Percentiles rank a stretch among this genome's conserved stretches.
phyloP scores from a whole-genome alignment of 805 yeast genomes.

The Teunomyces aglyptinius region DNA sequence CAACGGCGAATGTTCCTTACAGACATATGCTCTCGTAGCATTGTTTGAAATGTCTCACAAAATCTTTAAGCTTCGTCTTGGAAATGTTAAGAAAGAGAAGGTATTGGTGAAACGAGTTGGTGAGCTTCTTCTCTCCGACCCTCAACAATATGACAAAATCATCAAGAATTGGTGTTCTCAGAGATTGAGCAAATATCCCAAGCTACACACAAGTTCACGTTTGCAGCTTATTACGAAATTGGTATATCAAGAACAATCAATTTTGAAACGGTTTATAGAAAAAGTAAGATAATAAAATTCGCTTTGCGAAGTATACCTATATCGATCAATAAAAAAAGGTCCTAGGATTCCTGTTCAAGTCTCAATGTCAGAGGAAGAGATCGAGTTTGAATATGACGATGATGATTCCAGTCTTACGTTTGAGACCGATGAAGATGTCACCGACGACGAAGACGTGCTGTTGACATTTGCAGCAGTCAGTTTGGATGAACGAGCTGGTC shows the following conservation, averaged over 20 bases:
- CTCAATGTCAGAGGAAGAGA: slow-evolving; percentile 7
- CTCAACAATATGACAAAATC: slow-evolving; percentile 8
- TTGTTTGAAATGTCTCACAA: slow-evolving; percentile 28
- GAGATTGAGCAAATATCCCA: slow-evolving; percentile 21
- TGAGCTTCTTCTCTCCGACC: slow-evolving; percentile 16
- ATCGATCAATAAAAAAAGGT: neutral
- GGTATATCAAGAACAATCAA: slow-evolving; percentile 26
- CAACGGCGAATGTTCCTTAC: slow-evolving; percentile 45
- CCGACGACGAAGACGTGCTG: neutral
- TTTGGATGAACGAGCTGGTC: neutral
- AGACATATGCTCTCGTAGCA: slow-evolving; percentile 40
- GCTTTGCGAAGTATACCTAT: neutral
- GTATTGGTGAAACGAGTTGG: slow-evolving; percentile 19
- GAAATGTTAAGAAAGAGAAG: slow-evolving; percentile 18
- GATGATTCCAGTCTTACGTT: slow-evolving; percentile 6
- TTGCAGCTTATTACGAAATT: slow-evolving; percentile 14
- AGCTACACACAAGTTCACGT: slow-evolving; percentile 9
- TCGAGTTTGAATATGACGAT: slow-evolving; percentile 14
- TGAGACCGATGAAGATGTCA: slow-evolving; percentile 12
- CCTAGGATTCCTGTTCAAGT: slow-evolving; percentile 1
- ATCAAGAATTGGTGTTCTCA: slow-evolving; percentile 26
- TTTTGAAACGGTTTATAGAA: slow-evolving; percentile 17
- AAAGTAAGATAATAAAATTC: neutral
- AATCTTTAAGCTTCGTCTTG: slow-evolving; percentile 22
- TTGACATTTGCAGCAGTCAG: neutral